These are phyloP conservation scores for Eimeria sp. DNA, from an alignment of 169 alveolate genomes.

Conservation along the genomic window DNA sequence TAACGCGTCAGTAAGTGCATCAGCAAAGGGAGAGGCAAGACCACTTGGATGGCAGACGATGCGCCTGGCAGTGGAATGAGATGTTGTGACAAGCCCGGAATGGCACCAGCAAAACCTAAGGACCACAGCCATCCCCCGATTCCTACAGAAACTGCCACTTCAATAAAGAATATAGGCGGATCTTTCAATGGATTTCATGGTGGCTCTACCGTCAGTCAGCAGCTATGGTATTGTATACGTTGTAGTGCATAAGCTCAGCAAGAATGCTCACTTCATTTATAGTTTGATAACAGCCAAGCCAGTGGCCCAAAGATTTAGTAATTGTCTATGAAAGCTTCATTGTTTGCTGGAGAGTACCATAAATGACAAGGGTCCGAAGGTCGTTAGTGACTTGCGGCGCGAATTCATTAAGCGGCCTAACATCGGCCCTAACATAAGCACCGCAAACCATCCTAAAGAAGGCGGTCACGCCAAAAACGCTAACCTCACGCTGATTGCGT, in stretches of 20 bases:
- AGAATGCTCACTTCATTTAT: neutral
- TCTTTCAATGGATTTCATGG: neutral
- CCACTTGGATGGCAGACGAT: neutral
- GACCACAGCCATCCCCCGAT: neutral
- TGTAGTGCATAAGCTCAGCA: neutral
- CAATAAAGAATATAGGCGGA: neutral
- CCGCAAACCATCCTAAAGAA: neutral
- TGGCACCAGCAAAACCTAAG: neutral
- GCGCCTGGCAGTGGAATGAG: neutral
- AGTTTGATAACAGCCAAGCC: neutral
- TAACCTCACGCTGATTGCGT: neutral
- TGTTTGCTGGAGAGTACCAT: neutral
- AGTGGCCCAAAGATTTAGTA: neutral
- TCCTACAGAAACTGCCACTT: neutral
- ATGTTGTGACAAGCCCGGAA: neutral
- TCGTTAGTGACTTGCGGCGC: neutral
- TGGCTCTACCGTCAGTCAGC: neutral
- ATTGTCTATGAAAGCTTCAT: neutral
- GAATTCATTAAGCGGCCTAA: neutral
- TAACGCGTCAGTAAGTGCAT: neutral
- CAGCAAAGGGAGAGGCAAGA: neutral
- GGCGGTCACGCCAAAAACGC: neutral
- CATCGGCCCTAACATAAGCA: neutral
- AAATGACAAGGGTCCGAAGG: neutral
- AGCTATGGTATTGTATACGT: neutral